A percentile compares a stretch with the other conserved stretches of the same genome.
phyloP scores from a whole-genome alignment of 768 basidiomycete species.

The Phlebiopsis gigantea region DNA sequence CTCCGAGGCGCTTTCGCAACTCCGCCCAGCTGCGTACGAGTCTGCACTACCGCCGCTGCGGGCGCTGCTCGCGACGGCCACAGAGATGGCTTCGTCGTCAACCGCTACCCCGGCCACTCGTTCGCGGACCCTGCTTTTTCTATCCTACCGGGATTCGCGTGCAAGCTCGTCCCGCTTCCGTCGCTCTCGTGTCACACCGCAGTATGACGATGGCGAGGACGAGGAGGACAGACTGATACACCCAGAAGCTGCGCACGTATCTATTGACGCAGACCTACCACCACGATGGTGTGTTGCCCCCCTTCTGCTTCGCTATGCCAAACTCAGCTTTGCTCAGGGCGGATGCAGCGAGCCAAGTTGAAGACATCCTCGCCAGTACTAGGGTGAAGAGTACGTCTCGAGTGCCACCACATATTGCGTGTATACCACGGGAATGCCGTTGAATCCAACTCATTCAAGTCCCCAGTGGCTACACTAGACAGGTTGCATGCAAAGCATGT shows the following conservation, averaged over 20 bases:
- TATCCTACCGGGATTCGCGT: slow-evolving; percentile 85
- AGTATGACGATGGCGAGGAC: slow-evolving; percentile 51
- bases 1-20: background rate
- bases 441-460: slow-evolving; percentile 16
- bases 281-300: slow-evolving; percentile 69
- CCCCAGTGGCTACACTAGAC: slow-evolving; percentile 71
- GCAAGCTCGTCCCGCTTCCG: slow-evolving; percentile 39
- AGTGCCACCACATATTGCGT: slow-evolving; percentile 4
- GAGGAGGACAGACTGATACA: slow-evolving; percentile 66
- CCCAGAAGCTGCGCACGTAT: slow-evolving; percentile 40
- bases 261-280: slow-evolving; percentile 60
- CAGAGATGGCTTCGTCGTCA: slow-evolving; percentile 22
- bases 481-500: slow-evolving; percentile 95
- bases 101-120: slow-evolving; percentile 55
- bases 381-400: slow-evolving; percentile 70
- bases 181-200: slow-evolving; percentile 26
- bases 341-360: slow-evolving; percentile 86
- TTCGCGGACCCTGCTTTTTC: slow-evolving; percentile 87
- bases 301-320: slow-evolving; percentile 15
- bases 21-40: slow-evolving; percentile 5
- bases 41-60: slow-evolving; percentile 3
- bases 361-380: slow-evolving; percentile 64
- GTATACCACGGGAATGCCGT: slow-evolving; percentile 1
- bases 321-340: slow-evolving; percentile 52
- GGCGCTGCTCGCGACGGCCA: slow-evolving; percentile 11